Evolutionary conservation across 2,329 filamentous ascomycete species (phyloP).

Genomic region (Colletotrichum theobromicola): DNA sequence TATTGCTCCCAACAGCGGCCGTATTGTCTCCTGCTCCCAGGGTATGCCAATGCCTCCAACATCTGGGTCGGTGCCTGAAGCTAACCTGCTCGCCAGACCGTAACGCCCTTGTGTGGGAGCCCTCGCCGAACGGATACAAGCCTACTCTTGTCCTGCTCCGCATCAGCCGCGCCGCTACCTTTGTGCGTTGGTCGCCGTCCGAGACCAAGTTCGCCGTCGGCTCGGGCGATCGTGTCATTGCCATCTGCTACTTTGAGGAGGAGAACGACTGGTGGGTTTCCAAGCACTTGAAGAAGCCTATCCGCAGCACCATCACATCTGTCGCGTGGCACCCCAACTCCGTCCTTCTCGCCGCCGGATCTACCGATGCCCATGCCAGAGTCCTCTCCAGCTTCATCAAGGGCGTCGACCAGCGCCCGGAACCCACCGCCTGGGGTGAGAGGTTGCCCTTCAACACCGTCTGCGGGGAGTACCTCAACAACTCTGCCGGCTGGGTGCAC

Average conservation of each 20-base stretch:
- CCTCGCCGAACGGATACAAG: slow-evolving; percentile 90
- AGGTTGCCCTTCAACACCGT: slow-evolving; percentile 97
- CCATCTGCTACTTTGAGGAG: slow-evolving; percentile 98
- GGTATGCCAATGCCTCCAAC: slow-evolving; percentile 53
- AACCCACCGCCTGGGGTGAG: slow-evolving; percentile 92
- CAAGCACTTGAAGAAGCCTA: slow-evolving; percentile 99
- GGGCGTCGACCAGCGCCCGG: slow-evolving; percentile 84
- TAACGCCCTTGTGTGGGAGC: slow-evolving; percentile 98
- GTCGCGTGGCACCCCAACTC: slow-evolving; percentile 98
- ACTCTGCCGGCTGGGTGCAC: slow-evolving; percentile 96
- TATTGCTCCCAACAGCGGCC: slow-evolving; percentile 87
- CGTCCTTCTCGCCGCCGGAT: slow-evolving; percentile 90
- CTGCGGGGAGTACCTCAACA: slow-evolving; percentile 95
- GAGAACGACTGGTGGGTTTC: slow-evolving; percentile 99
- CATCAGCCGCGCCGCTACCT: slow-evolving; percentile 95
- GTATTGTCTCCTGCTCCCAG: slow-evolving; percentile 97
- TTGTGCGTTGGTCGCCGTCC: slow-evolving; percentile 95
- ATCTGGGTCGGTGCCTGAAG: neutral
- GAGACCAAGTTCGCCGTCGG: slow-evolving; percentile 98
- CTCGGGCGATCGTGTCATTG: slow-evolving; percentile 92
- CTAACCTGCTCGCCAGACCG: slow-evolving; percentile 66
- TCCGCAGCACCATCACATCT: slow-evolving; percentile 94
- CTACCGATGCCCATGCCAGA: slow-evolving; percentile 94
- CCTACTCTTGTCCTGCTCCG: slow-evolving; percentile 95
- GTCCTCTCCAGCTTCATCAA: slow-evolving; percentile 98